phyloP scores from a whole-genome alignment of 2,329 filamentous ascomycete species.

The Teratosphaeria viscida region DNA sequence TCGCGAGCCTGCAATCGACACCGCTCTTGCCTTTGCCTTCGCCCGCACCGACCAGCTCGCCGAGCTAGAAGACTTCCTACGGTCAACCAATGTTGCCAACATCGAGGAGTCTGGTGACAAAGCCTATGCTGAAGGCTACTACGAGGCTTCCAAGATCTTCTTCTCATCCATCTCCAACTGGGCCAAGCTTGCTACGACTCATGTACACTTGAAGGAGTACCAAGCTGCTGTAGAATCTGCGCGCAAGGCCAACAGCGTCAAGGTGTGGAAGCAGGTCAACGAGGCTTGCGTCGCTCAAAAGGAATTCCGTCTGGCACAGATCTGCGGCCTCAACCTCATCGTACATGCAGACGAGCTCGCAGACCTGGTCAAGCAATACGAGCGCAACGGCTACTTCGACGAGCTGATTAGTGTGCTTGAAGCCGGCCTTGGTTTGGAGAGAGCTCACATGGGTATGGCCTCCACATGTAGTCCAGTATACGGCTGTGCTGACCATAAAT shows the following conservation, averaged over 20 bases:
- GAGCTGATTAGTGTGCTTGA: slow-evolving; percentile 92
- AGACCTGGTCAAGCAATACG: slow-evolving; percentile 90
- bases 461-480: background rate
- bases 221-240: slow-evolving; percentile 96
- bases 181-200: slow-evolving; percentile 94
- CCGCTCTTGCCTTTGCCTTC: slow-evolving; percentile 84
- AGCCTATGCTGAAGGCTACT: slow-evolving; percentile 86
- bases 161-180: slow-evolving; percentile 98
- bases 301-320: slow-evolving; percentile 96
- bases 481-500: slow-evolving; percentile 2
- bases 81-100: slow-evolving; percentile 86
- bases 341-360: slow-evolving; percentile 93
- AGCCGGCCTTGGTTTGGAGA: slow-evolving; percentile 85
- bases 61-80: slow-evolving; percentile 93
- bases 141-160: slow-evolving; percentile 98
- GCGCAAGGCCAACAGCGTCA: slow-evolving; percentile 96
- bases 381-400: slow-evolving; percentile 94
- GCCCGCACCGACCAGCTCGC: slow-evolving; percentile 83
- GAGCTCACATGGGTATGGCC: slow-evolving; percentile 14
- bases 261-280: slow-evolving; percentile 98
- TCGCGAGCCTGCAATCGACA: slow-evolving; percentile 87
- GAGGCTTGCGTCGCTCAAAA: slow-evolving; percentile 94
- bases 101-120: slow-evolving; percentile 96
- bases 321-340: slow-evolving; percentile 96
- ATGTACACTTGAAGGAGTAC: slow-evolving; percentile 95